A percentile compares a stretch with the other conserved stretches of the same genome.
phyloP scores from a whole-genome alignment of 352 stramenopile genomes.

The Phytopythium aichiense region DNA sequence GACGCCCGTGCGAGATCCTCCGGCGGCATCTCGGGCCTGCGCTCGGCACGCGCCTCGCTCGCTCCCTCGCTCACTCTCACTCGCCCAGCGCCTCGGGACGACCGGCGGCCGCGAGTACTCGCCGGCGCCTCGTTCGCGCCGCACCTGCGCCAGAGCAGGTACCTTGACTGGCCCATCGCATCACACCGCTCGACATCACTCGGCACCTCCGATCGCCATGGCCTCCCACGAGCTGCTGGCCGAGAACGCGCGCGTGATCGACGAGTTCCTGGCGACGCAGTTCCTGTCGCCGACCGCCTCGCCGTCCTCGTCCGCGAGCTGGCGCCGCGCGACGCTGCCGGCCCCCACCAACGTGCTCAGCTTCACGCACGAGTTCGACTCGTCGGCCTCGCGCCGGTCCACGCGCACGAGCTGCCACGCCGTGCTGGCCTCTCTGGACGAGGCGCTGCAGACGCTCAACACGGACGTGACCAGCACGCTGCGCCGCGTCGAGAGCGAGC shows the following conservation, averaged over 20 bases:
- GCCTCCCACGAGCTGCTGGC: slow-evolving; percentile 12
- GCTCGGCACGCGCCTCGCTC: too few species aligned
- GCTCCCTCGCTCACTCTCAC: neutral
- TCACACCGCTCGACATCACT: neutral
- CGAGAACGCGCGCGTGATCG: slow-evolving; percentile 9
- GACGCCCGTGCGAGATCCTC: too few species aligned
- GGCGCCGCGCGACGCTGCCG: slow-evolving; percentile 27
- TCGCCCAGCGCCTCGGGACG: neutral
- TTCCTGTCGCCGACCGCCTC: slow-evolving; percentile 15
- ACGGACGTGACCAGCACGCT: slow-evolving; percentile 51
- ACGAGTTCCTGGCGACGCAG: slow-evolving; percentile 9
- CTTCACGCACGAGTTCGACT: slow-evolving; percentile 42
- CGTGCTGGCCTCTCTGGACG: slow-evolving; percentile 52
- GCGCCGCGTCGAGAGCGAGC: slow-evolving; percentile 47
- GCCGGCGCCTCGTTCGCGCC: slow-evolving; percentile 1
- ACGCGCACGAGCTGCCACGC: slow-evolving; percentile 49
- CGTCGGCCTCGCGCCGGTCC: slow-evolving; percentile 36
- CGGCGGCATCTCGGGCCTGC: too few species aligned
- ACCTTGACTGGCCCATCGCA: neutral
- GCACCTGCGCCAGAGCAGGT: slow-evolving; percentile 6
- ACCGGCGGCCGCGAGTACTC: neutral
- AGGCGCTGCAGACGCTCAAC: slow-evolving; percentile 51
- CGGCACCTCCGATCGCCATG: neutral
- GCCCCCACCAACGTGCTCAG: slow-evolving; percentile 38
- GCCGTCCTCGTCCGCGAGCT: slow-evolving; percentile 25